Evolutionary conservation across 2,329 filamentous ascomycete species (phyloP), one percentile per base, ranked within the genome.

Genomic region (Aspergillus glaucus): DNA sequence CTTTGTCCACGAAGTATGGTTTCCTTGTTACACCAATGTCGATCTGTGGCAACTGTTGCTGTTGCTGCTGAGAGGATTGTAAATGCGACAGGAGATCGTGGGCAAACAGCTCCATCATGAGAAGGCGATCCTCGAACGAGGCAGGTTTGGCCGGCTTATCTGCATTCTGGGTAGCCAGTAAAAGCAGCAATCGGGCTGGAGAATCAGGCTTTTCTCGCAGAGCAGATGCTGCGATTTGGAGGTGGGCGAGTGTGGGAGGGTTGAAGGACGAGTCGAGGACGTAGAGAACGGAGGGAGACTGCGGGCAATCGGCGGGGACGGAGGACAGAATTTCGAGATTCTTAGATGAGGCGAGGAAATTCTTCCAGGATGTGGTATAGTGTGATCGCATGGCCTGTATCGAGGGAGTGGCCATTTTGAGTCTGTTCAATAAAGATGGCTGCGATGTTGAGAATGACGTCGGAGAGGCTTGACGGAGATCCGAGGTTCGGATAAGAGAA

Each of bases 211-310:
- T 60, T 36, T 71, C 65, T 41, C 68, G 64, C 4, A 84, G 55
- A 2, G 80, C 80, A 14, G 77, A 76, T 26, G 70, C 72, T 4
- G 76, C 79, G 30, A 85, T 76, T 19, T 70, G 69, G 15, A 78
- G 68, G 59, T 85, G 81, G 8, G 81, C 82, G 46, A 72, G 68
- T 3, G 79, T 81, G 1, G 82, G 82, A 9, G 82, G 82, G 53
- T 85, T 85, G 75, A 84, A 85, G 21, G 80, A 83, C 0, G 81
- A 84, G 61, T 85, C 82, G 42, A 85, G 72, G 48, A 85, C 80
- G 64, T 81, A 82, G 46, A 85, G 75, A n/a, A 62, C 57, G n/a
- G 58, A 55, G 30, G 64, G 58, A 45, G 43, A 51, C 37, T 44
- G 44, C 42, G 44, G 54, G 46, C 24, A 17, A 4, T 43, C 41